phyloP scores from a whole-genome alignment of 2,329 filamentous ascomycete genomes.

The Teratosphaeria viscida region DNA sequence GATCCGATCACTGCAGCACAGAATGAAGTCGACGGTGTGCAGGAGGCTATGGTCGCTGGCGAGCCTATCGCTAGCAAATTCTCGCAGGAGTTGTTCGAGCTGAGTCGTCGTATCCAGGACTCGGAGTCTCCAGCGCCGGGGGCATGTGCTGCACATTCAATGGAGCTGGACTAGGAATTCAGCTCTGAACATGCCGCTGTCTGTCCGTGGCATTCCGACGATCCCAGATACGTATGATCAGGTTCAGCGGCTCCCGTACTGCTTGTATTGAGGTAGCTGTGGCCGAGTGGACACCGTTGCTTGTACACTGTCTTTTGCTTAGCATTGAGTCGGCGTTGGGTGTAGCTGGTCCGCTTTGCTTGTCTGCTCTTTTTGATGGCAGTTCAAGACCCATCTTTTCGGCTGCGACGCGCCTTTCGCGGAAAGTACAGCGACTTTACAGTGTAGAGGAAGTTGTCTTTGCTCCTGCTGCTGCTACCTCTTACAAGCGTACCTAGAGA shows the following conservation, averaged over 20 bases:
- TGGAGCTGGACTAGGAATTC: constrained; percentile 23
- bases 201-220: not conserved
- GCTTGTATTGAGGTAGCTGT: not conserved
- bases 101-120: constrained; percentile 1
- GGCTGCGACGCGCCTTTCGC: not conserved
- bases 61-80: not conserved
- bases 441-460: not conserved
- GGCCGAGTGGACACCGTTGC: not conserved
- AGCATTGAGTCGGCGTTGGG: not conserved
- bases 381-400: not conserved
- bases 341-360: not conserved
- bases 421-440: not conserved
- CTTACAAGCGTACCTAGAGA: not conserved
- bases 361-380: not conserved
- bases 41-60: constrained; percentile 3
- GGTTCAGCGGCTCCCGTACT: too few species aligned
- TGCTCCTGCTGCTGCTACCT: not conserved
- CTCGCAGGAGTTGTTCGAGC: constrained; percentile 1
- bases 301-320: not conserved
- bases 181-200: not conserved
- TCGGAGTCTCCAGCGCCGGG: constrained; percentile 5
- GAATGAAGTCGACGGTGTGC: constrained; percentile 13
- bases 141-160: constrained; percentile 21
- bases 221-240: not conserved
- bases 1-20: constrained; percentile 13